Conservation (phyloP, 768 basidiomycete genomes). For the Mycena floridula region DNA sequence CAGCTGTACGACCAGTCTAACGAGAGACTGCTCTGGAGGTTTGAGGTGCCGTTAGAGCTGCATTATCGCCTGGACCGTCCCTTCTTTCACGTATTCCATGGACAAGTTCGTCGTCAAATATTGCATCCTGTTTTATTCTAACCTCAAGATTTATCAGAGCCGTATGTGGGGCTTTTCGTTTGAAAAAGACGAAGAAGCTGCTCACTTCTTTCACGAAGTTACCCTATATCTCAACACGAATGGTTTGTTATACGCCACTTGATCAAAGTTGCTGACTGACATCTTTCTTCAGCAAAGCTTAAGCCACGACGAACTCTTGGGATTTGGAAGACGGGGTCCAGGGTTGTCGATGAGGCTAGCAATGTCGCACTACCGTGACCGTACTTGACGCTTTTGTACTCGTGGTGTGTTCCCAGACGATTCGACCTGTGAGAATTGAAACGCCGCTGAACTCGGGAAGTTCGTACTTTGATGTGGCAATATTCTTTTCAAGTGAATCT, state of each 20-base stretch:
- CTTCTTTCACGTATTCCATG: slow-evolving; percentile 89
- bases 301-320: slow-evolving; percentile 9
- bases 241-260: background rate
- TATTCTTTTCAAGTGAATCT: no score
- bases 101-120: slow-evolving; percentile 52
- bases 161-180: slow-evolving; percentile 48
- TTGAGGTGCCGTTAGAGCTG: background rate
- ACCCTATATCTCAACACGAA: slow-evolving; percentile 18
- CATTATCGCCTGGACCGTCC: slow-evolving; percentile 76
- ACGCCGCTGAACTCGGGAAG: no score
- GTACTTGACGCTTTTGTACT: no score
- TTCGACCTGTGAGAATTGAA: no score
- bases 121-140: background rate
- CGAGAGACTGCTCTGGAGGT: background rate
- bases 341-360: no score
- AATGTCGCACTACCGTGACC: no score
- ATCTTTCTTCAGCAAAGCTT: slow-evolving; percentile 9
- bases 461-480: no score
- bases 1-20: background rate
- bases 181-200: slow-evolving; percentile 43
- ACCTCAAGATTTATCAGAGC: slow-evolving; percentile 25
- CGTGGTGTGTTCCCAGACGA: no score
- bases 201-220: slow-evolving; percentile 33
- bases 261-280: background rate
- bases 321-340: background rate